Conservation (phyloP, 768 basidiomycete genomes). For the Clitopilus passeckerianus region DNA sequence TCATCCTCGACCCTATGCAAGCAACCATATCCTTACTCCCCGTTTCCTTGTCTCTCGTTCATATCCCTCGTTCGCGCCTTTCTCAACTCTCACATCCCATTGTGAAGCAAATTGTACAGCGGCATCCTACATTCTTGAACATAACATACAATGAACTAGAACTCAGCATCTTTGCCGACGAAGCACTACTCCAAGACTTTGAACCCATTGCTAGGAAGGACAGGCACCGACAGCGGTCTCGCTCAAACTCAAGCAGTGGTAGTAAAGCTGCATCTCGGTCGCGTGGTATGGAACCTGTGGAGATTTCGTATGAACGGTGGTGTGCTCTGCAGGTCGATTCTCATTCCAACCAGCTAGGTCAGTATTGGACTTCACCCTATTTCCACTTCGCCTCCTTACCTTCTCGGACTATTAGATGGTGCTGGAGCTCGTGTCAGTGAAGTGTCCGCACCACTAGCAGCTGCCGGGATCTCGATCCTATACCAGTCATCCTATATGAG, state of each 20-base stretch:
- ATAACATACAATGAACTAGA: constrained; percentile 78
- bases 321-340: constrained; percentile 79
- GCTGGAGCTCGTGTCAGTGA: constrained; percentile 72
- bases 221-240: constrained; percentile 37
- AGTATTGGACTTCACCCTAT: constrained; percentile 14
- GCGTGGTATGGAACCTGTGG: constrained; percentile 44
- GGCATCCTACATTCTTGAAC: constrained; percentile 64
- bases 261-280: constrained; percentile 17
- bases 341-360: constrained; percentile 67
- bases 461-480: constrained; percentile 74
- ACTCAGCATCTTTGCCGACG: constrained; percentile 69
- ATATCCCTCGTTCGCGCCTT: constrained; percentile 69
- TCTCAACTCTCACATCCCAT: constrained; percentile 52
- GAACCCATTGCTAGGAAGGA: constrained; percentile 57
- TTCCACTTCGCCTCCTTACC: constrained; percentile 3
- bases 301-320: constrained; percentile 73
- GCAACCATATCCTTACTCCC: constrained; percentile 70
- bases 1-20: constrained; percentile 24
- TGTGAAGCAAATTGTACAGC: constrained; percentile 65
- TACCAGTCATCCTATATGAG: constrained; percentile 83
- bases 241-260: constrained; percentile 30
- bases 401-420: constrained; percentile 36
- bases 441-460: constrained; percentile 70
- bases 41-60: constrained; percentile 66
- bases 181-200: constrained; percentile 52